A percentile compares a stretch with the other conserved stretches of the same genome.
phyloP scores from a whole-genome alignment of 108 stramenopile species.

The Cylindrotheca closterium region DNA sequence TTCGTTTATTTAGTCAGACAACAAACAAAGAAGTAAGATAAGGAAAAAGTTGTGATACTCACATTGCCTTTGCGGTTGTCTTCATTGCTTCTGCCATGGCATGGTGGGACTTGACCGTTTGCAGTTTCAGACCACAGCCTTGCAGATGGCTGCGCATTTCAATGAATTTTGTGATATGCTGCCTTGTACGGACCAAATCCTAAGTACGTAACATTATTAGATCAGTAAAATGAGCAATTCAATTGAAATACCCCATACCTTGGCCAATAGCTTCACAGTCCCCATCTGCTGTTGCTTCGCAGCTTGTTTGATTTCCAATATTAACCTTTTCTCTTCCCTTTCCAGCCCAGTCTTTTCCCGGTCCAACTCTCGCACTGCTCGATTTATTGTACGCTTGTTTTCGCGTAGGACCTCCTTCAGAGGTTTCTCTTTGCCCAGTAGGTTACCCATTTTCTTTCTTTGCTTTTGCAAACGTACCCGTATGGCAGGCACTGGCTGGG shows the following conservation, averaged over 20 bases:
- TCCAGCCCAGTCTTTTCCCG: constrained; percentile 87
- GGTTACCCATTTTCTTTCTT: constrained; percentile 72
- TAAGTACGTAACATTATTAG: constrained; percentile 1
- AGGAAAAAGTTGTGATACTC: background rate
- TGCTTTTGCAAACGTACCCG: no score
- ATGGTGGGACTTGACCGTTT: constrained; percentile 92
- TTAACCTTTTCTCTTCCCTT: constrained; percentile 90
- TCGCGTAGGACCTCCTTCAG: constrained; percentile 96
- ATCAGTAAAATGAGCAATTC: background rate
- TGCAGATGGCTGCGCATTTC: constrained; percentile 96
- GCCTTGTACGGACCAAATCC: constrained; percentile 92
- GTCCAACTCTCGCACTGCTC: constrained; percentile 94
- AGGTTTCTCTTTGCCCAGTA: constrained; percentile 92
- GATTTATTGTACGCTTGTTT: constrained; percentile 95
- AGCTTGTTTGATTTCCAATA: constrained; percentile 94
- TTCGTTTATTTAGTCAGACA: no score
- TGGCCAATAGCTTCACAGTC: constrained; percentile 94
- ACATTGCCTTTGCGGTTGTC: constrained; percentile 87
- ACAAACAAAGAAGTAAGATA: no score
- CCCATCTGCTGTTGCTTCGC: constrained; percentile 94
- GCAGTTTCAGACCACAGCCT: constrained; percentile 90
- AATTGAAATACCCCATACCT: constrained; percentile 35
- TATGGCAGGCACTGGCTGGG: no score
- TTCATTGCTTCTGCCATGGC: constrained; percentile 96
- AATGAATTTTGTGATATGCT: constrained; percentile 94